Percentiles rank a stretch among this genome's conserved stretches.
These are phyloP conservation scores for Tricholoma matsutake DNA, from an alignment of 768 basidiomycete genomes.

Conservation along the genomic window DNA sequence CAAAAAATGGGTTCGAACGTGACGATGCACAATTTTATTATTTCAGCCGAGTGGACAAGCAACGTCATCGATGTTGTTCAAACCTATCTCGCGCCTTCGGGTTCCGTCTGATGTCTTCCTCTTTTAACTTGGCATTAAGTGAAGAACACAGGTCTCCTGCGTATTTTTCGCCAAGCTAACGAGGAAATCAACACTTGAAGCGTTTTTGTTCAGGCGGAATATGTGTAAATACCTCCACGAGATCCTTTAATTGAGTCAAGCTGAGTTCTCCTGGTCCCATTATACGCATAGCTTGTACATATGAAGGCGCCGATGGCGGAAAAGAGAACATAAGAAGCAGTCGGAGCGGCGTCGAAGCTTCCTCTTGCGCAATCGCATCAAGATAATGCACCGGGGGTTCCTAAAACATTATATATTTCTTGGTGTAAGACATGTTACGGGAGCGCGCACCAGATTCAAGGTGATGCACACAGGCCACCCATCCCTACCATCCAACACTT, in stretches of 20 bases:
- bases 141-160: slow-evolving; percentile 54
- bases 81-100: slow-evolving; percentile 60
- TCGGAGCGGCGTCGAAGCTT: slow-evolving; percentile 58
- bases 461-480: slow-evolving; percentile 77
- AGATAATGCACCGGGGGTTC: slow-evolving; percentile 61
- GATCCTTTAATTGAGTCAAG: slow-evolving; percentile 41
- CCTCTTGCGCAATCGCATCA: slow-evolving; percentile 73
- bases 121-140: slow-evolving; percentile 61
- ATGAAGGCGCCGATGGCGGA: slow-evolving; percentile 31
- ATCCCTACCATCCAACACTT: slow-evolving; percentile 56
- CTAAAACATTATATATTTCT: slow-evolving; percentile 29
- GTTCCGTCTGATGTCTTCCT: slow-evolving; percentile 58
- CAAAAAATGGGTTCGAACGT: not conserved
- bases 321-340: slow-evolving; percentile 69
- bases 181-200: not conserved
- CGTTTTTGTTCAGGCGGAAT: not conserved
- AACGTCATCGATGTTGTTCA: slow-evolving; percentile 23
- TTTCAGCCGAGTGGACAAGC: not conserved
- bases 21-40: not conserved
- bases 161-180: slow-evolving; percentile 64
- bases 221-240: slow-evolving; percentile 61
- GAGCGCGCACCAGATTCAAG: slow-evolving; percentile 57
- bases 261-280: slow-evolving; percentile 62
- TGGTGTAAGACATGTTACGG: not conserved
- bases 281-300: slow-evolving; percentile 61